A percentile compares a stretch with the other conserved stretches of the same genome.
Conservation (phyloP, 768 basidiomycete genomes). For the Calocybe indica region DNA sequence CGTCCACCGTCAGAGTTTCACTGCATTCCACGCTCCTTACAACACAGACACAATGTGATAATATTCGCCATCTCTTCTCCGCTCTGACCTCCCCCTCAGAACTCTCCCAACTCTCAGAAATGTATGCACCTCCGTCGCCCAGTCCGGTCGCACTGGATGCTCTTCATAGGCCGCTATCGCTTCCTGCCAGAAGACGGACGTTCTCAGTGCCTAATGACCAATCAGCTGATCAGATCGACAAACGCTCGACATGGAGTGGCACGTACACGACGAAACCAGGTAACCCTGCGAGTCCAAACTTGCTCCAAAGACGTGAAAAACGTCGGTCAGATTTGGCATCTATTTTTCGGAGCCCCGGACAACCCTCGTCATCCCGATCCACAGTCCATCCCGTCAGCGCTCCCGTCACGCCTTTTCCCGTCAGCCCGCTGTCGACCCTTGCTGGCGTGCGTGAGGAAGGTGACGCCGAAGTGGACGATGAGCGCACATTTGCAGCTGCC, state of each 20-base stretch:
- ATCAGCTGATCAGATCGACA: constrained; percentile 25
- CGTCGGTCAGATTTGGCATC: constrained; percentile 50
- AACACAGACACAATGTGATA: constrained; percentile 77
- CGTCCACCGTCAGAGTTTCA: too few species aligned
- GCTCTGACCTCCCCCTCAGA: constrained; percentile 70
- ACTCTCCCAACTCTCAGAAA: constrained; percentile 75
- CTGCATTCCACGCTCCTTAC: constrained; percentile 68
- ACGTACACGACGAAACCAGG: constrained; percentile 49
- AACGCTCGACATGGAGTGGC: constrained; percentile 75
- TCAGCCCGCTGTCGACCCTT: constrained; percentile 6
- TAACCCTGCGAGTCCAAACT: constrained; percentile 38
- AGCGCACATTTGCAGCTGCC: constrained; percentile 47
- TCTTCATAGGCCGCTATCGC: constrained; percentile 38
- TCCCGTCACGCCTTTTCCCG: constrained; percentile 20
- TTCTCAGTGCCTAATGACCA: constrained; percentile 17
- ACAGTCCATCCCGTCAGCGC: constrained; percentile 28
- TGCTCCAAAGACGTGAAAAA: constrained; percentile 41
- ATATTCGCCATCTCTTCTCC: constrained; percentile 70
- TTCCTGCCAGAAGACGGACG: constrained; percentile 26
- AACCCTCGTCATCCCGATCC: not conserved
- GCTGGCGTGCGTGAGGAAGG: constrained; percentile 25
- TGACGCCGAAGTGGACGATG: constrained; percentile 17
- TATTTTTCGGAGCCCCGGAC: constrained; percentile 16
- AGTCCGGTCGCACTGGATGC: constrained; percentile 20
- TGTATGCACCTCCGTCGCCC: constrained; percentile 83